Percentiles rank a stretch among this genome's conserved stretches.
phyloP scores from a whole-genome alignment of 1,139 yeast species.

The Diutina pseudorugosa region DNA sequence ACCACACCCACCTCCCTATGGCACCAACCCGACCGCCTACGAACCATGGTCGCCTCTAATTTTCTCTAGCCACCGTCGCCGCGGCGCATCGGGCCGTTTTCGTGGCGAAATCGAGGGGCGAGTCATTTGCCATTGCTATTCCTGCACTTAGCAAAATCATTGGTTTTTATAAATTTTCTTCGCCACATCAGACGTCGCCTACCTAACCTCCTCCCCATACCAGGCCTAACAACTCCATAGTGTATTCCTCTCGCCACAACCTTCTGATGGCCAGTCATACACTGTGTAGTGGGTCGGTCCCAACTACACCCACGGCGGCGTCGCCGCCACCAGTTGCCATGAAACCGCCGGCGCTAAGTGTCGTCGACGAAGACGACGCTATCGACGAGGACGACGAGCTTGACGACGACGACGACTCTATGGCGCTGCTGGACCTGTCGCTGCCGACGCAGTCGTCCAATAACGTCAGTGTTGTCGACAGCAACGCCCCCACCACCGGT shows the following conservation, averaged over 20 bases:
- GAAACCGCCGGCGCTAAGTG: neutral
- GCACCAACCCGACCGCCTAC: neutral
- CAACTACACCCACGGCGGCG: neutral
- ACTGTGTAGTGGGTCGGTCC: neutral
- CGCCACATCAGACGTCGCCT: neutral
- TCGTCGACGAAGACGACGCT: neutral
- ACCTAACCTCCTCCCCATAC: neutral
- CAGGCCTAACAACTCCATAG: neutral
- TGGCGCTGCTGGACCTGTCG: neutral
- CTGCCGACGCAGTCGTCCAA: neutral
- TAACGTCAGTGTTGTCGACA: neutral
- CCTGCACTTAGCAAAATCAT: neutral
- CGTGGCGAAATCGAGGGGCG: neutral
- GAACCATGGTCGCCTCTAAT: neutral
- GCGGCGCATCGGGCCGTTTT: too few relatives aligned
- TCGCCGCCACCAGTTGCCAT: neutral
- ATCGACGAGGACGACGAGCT: neutral
- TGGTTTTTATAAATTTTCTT: neutral
- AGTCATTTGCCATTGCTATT: neutral
- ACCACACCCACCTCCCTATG: neutral
- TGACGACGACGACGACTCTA: neutral
- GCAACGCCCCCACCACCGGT: neutral
- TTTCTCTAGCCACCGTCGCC: neutral
- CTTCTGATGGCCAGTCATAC: neutral
- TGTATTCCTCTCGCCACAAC: neutral